phyloP scores from a whole-genome alignment of 768 basidiomycete species.

The Rhodotorula taiwanensis region DNA sequence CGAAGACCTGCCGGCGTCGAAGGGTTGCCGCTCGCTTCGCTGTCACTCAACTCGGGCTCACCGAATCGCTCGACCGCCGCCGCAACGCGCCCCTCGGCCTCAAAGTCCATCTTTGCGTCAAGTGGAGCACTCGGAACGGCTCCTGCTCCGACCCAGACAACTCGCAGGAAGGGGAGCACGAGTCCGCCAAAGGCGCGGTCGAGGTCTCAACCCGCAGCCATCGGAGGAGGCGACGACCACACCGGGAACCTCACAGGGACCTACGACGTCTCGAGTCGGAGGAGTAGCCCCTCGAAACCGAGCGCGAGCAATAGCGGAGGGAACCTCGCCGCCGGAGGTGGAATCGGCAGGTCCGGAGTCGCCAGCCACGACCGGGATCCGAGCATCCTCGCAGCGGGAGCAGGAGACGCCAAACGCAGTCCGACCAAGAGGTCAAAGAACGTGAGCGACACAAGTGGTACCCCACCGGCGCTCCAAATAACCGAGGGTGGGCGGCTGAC shows the following conservation, averaged over 20 bases:
- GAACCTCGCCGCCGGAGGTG: not conserved
- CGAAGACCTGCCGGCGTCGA: conserved; percentile 2
- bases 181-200: conserved; percentile 12
- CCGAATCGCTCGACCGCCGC: conserved; percentile 3
- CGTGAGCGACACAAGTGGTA: not conserved
- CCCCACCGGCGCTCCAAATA: not conserved
- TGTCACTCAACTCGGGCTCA: conserved; percentile 17
- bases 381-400: not conserved
- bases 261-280: conserved; percentile 5
- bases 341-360: conserved; percentile 11
- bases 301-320: not conserved
- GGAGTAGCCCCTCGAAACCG: conserved; percentile 30
- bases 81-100: not conserved
- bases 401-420: conserved; percentile 23
- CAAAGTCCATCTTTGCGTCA: not conserved
- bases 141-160: conserved; percentile 27
- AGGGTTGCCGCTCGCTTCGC: conserved; percentile 14
- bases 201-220: not conserved
- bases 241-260: conserved; percentile 14
- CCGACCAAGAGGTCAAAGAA: conserved; percentile 13
- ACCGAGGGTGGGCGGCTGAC: too few species aligned
- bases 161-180: conserved; percentile 22
- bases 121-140: not conserved
- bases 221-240: conserved; percentile 10
- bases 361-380: conserved; percentile 23